A percentile compares a stretch with the other conserved stretches of the same genome.
These are phyloP conservation scores for Phytopythium sindhum DNA, from an alignment of 352 stramenopile species.

Conservation along the genomic window DNA sequence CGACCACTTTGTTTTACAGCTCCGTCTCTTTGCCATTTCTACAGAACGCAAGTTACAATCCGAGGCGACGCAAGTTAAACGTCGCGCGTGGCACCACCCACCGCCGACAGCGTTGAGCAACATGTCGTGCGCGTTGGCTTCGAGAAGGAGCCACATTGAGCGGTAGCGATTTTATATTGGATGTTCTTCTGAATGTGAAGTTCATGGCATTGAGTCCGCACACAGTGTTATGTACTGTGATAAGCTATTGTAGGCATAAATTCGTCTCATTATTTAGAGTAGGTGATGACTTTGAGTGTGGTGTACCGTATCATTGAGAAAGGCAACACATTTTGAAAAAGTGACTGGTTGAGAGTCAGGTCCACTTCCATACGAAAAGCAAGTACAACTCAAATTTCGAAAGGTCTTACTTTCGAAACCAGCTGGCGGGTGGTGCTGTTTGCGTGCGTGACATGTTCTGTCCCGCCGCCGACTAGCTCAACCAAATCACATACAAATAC, in stretches of 20 bases:
- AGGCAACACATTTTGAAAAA: not conserved
- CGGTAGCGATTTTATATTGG: no score
- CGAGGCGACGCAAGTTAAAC: not conserved
- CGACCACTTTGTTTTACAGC: not conserved
- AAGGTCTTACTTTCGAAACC: conserved; percentile 1
- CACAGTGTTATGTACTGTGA: not conserved
- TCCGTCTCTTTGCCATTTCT: not conserved
- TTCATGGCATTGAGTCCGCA: no score
- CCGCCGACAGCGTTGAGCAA: no score
- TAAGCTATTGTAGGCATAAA: no score
- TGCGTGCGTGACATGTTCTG: not conserved
- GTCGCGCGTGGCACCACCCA: no score
- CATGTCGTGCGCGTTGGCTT: no score
- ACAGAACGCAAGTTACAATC: not conserved
- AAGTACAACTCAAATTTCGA: not conserved
- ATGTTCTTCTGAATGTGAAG: no score
- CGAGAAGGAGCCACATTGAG: no score
- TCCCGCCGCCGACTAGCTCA: not conserved
- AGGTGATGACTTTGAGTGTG: not conserved
- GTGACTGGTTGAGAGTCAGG: not conserved
- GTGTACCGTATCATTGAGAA: conserved; percentile 6
- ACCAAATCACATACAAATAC: not conserved
- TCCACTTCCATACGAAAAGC: not conserved
- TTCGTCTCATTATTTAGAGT: conserved; percentile 1
- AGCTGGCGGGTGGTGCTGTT: not conserved